Percentiles rank a stretch among this genome's conserved stretches.
These are phyloP conservation scores for Auriscalpium orientale DNA, from an alignment of 768 basidiomycete species.

Conservation along the genomic window DNA sequence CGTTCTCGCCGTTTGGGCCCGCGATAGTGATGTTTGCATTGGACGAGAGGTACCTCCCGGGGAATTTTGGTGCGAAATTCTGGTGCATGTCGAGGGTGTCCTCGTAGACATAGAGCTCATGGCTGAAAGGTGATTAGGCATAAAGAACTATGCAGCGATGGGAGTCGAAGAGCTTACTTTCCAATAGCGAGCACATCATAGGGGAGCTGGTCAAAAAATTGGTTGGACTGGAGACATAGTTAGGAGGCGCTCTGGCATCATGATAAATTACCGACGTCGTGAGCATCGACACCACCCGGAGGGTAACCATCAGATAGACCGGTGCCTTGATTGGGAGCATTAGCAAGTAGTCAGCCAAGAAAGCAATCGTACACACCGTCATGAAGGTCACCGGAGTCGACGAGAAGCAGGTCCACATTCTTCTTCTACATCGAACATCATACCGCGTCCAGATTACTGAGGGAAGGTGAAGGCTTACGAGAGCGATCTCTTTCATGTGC, in stretches of 20 bases:
- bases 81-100: conserved; percentile 64
- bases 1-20: conserved; percentile 28
- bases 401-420: conserved; percentile 75
- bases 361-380: conserved; percentile 36
- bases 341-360: too few relatives aligned
- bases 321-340: conserved; percentile 37
- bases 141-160: neutral
- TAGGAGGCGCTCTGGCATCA: too few relatives aligned
- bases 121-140: conserved; percentile 32
- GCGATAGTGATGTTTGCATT: conserved; percentile 79
- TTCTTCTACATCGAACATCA: conserved; percentile 33
- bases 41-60: conserved; percentile 72
- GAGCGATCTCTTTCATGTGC: conserved; percentile 72
- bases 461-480: conserved; percentile 24
- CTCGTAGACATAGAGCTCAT: conserved; percentile 71
- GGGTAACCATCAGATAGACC: conserved; percentile 75
- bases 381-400: conserved; percentile 74
- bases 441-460: neutral
- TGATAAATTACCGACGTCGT: conserved; percentile 39
- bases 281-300: conserved; percentile 60
- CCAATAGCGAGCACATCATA: conserved; percentile 84
- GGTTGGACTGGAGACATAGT: conserved; percentile 46
- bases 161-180: conserved; percentile 37
- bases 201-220: conserved; percentile 65
- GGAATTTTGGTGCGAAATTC: conserved; percentile 58